phyloP scores from a whole-genome alignment of 2,329 filamentous ascomycete genomes.

The Lasiodiplodia sp. region DNA sequence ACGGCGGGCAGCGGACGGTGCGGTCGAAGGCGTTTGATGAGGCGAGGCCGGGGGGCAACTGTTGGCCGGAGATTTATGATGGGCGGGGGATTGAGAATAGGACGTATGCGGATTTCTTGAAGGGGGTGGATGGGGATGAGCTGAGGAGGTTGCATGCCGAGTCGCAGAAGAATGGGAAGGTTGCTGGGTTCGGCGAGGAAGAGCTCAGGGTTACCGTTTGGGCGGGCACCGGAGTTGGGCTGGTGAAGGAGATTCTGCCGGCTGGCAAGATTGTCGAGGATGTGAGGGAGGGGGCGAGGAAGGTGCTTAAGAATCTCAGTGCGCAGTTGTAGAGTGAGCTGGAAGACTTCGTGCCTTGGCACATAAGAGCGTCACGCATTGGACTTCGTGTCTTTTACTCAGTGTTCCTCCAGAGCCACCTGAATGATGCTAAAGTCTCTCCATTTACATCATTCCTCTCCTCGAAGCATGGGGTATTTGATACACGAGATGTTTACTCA shows the following conservation, averaged over 20 bases:
- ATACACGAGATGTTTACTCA: too few relatives aligned
- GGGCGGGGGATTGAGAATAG: conserved; percentile 27
- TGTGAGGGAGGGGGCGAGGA: conserved; percentile 49
- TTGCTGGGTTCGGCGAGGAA: conserved; percentile 57
- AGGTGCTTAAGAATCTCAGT: conserved; percentile 36
- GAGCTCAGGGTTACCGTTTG: conserved; percentile 58
- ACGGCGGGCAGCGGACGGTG: not conserved
- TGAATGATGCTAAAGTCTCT: too few relatives aligned
- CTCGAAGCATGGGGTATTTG: too few relatives aligned
- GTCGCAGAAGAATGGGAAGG: conserved; percentile 52
- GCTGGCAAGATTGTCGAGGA: conserved; percentile 62
- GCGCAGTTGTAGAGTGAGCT: not conserved
- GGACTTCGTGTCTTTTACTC: not conserved
- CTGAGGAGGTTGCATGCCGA: conserved; percentile 55
- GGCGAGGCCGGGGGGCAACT: not conserved
- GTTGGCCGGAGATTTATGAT: not conserved
- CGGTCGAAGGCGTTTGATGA: not conserved
- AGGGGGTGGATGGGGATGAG: conserved; percentile 50
- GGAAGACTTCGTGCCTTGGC: not conserved
- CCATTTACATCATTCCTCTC: too few relatives aligned
- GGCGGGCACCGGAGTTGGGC: conserved; percentile 67
- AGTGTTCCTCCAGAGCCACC: too few relatives aligned
- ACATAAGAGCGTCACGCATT: not conserved
- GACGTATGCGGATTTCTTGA: conserved; percentile 53
- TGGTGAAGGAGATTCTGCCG: conserved; percentile 59